Conservation (phyloP, 1,284 basidiomycete genomes). For the Bjerkandera adusta region DNA sequence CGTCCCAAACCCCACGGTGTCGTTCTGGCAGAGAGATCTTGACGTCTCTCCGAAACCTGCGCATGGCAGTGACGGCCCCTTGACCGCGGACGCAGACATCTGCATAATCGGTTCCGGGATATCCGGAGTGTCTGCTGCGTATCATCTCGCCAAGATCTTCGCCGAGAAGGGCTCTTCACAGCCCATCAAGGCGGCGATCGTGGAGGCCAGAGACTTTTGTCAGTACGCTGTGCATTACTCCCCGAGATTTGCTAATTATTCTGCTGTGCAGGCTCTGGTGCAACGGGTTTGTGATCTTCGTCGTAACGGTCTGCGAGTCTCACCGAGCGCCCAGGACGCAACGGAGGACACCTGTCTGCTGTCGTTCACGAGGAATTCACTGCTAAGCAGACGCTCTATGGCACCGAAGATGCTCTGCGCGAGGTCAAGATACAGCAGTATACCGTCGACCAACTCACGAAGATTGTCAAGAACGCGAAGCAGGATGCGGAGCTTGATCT, state of each 20-base stretch:
- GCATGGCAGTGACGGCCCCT: constrained; percentile 57
- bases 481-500: constrained; percentile 57
- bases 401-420: constrained; percentile 52
- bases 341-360: constrained; percentile 74
- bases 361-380: constrained; percentile 46
- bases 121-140: constrained; percentile 70
- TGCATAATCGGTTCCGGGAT: constrained; percentile 80
- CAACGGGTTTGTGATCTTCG: constrained; percentile 52
- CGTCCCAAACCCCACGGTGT: constrained; percentile 57
- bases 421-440: constrained; percentile 57
- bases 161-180: constrained; percentile 14
- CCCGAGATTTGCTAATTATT: constrained; percentile 1
- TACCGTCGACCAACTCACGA: constrained; percentile 48
- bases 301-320: not conserved
- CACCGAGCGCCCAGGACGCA: constrained; percentile 48
- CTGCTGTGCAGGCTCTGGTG: constrained; percentile 61
- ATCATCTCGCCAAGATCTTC: constrained; percentile 54
- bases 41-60: constrained; percentile 62
- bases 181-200: constrained; percentile 49
- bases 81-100: constrained; percentile 61
- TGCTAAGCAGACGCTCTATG: constrained; percentile 36
- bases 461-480: constrained; percentile 44
- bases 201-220: constrained; percentile 83
- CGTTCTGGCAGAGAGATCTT: constrained; percentile 66
- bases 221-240: constrained; percentile 32